Base-by-base conservation (phyloP, 352 stramenopile species). In the Elongisporangium anandrum region DNA sequence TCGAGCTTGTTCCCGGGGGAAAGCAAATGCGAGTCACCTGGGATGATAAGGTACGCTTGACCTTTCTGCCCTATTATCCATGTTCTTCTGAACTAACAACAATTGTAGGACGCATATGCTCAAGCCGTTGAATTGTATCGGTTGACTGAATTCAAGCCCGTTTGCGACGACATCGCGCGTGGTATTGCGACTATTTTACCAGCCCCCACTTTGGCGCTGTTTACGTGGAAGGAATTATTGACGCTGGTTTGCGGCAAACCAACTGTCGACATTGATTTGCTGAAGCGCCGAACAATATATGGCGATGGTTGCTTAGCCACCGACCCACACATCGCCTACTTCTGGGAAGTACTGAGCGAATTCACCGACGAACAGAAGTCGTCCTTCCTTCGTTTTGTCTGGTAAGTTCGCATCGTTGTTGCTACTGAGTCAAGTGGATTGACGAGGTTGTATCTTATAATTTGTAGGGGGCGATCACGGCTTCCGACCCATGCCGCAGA, bases 311-410 rank as follows among this genome's bases (percentile, higher is more conserved):
- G 91, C 56, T 75, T 88, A 29, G 81, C 75, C n/a, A 87, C 75
- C 2, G 87, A 97, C 58, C 66, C 78, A 17, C 91, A 97, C 67
- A 85, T 98, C 54, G 74, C 72, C 41, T 92, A 73, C 75, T 98
- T 98, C 65, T 98, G 92, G 92, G 78, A 97, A 29, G 86, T 95
- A 17, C 61, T 98, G 19, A 38, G 59, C 41, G 79, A 87, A 45
- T 97, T 98, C 63, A 95, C 66, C 10, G 79, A 95, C 52, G 85
- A 96, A 52, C 87, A 97, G 51, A 95, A 95, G 58, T 94, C 88
- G 21, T 87, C 87, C 39, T 96, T 97, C 59, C 56, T 97, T 52
- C 85, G 87, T 3, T 96, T 96, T 22, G 87, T 96, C 22, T 95
- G 87, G 84, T 87, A 82, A 50, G 76, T 55, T 12, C 4, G 49